Percentiles rank a stretch among this genome's conserved stretches.
These are phyloP conservation scores for Candida nemodendra DNA, from an alignment of 805 yeast species.

Conservation along the genomic window DNA sequence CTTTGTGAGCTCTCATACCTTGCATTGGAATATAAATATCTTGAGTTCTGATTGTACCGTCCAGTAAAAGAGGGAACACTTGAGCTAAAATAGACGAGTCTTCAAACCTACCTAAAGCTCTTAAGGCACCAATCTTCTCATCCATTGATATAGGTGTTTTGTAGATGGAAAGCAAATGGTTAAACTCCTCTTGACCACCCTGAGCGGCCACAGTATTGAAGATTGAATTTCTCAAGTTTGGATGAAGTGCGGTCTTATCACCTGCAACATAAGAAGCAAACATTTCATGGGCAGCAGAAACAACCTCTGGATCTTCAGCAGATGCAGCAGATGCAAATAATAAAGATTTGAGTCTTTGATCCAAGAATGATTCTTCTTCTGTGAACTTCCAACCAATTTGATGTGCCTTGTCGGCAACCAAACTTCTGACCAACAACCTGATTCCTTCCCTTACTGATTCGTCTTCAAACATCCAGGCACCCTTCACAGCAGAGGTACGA, in stretches of 20 bases:
- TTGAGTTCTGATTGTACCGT: constrained; percentile 66
- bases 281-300: constrained; percentile 23
- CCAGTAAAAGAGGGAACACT: constrained; percentile 43
- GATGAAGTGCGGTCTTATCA: constrained; percentile 38
- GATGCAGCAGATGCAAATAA: constrained; percentile 44
- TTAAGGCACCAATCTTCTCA: constrained; percentile 54
- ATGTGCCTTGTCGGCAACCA: constrained; percentile 29
- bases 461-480: constrained; percentile 40
- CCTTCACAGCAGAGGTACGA: constrained; percentile 35
- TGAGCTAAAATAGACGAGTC: constrained; percentile 36
- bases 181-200: constrained; percentile 38
- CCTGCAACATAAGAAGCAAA: constrained; percentile 30
- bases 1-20: constrained; percentile 61
- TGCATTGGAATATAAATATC: constrained; percentile 63
- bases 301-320: constrained; percentile 40
- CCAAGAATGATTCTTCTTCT: constrained; percentile 61
- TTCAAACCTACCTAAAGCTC: constrained; percentile 50
- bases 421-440: constrained; percentile 31
- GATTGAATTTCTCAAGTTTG: constrained; percentile 45
- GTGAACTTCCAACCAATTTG: constrained; percentile 80
- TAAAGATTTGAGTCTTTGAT: constrained; percentile 38
- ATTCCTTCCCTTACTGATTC: constrained; percentile 32
- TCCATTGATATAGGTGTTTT: constrained; percentile 53
- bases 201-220: constrained; percentile 44
- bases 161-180: constrained; percentile 45